Evolutionary conservation across 2,329 filamentous ascomycete species (phyloP), one percentile per base, ranked within the genome.

Genomic region (Acephala macrosclerotiorum): DNA sequence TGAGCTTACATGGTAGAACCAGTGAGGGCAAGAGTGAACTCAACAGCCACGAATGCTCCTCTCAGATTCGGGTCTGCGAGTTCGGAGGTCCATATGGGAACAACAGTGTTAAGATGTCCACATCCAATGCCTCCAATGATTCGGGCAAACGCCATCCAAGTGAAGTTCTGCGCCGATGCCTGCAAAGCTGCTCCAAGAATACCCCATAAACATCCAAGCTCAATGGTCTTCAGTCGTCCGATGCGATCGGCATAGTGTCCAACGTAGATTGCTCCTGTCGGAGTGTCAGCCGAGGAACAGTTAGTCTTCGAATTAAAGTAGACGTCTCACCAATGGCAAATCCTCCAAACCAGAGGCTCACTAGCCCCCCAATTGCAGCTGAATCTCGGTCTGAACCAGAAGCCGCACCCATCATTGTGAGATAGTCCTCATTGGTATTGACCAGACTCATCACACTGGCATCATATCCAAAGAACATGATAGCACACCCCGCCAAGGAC

Each of bases 401-500:
- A 1, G 11, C 26, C 29, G 49, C 49, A 16, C 49, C 49, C 49
- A 53, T 53, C 11, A 53, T 8, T 1, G 49, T 53, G 12, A 53
- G 49, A 33, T 53, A 53, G 25, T 53, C 49, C 49, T 26, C n/a
- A 11, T 53, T 53, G 22, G 49, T 53, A 8, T 53, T 53, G 6
- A 53, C 49, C 11, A 53, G 25, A 29, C 49, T 53, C 49, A 53
- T 53, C 2, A 53, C 49, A 18, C 49, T 53, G 6, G 49, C 49
- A 33, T 53, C 49, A n/a, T 53, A 53, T 29, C 49, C 49, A 29
- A 53, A 53, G 49, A 53, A 53, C 49, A 53, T 53, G 49, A 53
- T 53, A 53, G 49, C 49, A 53, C 49, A 53, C 29, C 49, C 49
- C 18, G 49, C 49, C 25, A 53, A 53, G 14, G 49, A 53, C 26